These are phyloP conservation scores for Mesembryanthemum crystallinum DNA, from an alignment of 148 eudicot species.

Conservation along the genomic window DNA sequence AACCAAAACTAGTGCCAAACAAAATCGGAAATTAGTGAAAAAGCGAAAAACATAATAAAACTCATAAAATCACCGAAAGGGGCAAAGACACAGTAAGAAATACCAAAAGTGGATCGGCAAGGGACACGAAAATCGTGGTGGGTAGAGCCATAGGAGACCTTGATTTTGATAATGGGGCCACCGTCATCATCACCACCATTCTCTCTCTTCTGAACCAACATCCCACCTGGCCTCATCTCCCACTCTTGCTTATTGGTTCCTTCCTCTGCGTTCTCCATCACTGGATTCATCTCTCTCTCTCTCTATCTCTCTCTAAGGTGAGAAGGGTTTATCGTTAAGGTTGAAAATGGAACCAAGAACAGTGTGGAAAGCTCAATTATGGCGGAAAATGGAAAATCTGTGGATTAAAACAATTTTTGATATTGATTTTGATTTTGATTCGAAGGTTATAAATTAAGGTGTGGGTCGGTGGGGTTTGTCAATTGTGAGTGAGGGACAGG, in stretches of 20 bases:
- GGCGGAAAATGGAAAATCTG: slow-evolving; percentile 10
- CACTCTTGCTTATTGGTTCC: slow-evolving; percentile 34
- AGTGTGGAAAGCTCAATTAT: neutral
- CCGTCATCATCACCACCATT: slow-evolving; percentile 19
- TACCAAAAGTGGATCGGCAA: slow-evolving; percentile 60
- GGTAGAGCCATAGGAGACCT: slow-evolving; percentile 54
- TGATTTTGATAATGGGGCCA: slow-evolving; percentile 39
- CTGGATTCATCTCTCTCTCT: slow-evolving; percentile 21
- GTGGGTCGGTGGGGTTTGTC: slow-evolving; percentile 15
- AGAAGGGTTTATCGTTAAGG: slow-evolving; percentile 12
- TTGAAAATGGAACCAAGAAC: neutral
- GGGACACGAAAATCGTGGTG: slow-evolving; percentile 42
- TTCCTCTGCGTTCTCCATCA: too few relatives aligned
- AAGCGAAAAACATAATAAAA: neutral
- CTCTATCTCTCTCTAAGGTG: neutral
- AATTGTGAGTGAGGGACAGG: too few relatives aligned
- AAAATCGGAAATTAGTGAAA: neutral
- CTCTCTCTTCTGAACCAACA: slow-evolving; percentile 52
- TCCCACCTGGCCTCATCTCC: slow-evolving; percentile 51
- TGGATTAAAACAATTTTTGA: too few relatives aligned
- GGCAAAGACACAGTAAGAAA: neutral
- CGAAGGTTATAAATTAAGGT: too few relatives aligned
- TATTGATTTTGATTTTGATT: too few relatives aligned
- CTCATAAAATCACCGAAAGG: neutral
- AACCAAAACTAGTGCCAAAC: neutral